Evolutionary conservation across 805 yeast genomes (phyloP).

Genomic region (Metschnikowia dekortorum): DNA sequence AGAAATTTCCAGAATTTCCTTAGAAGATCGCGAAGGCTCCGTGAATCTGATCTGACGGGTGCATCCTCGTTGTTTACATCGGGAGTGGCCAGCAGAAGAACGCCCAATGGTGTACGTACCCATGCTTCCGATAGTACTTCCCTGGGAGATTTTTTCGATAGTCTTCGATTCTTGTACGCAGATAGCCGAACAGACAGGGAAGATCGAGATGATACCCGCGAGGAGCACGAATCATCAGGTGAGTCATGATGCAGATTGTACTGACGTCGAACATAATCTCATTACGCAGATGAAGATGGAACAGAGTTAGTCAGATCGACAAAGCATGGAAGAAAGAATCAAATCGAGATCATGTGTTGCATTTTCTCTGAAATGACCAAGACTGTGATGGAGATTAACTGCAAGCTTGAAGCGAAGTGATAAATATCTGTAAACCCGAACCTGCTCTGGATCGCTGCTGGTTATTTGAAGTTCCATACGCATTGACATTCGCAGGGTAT

Average conservation of each 20-base stretch:
- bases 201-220: not conserved
- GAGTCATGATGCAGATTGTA: not conserved
- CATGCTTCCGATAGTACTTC: conserved; percentile 10
- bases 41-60: conserved; percentile 7
- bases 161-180: not conserved
- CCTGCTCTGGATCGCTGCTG: not conserved
- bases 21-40: conserved; percentile 6
- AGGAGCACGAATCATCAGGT: not conserved
- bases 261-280: not conserved
- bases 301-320: not conserved
- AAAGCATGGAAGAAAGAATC: not conserved
- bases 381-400: not conserved
- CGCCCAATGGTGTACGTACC: conserved; percentile 43
- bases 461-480: not conserved
- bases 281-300: not conserved
- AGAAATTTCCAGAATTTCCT: conserved; percentile 13
- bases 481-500: not conserved
- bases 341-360: not conserved
- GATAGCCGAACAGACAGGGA: not conserved
- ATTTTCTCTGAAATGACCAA: not conserved
- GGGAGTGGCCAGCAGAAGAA: conserved; percentile 48
- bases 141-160: conserved; percentile 3
- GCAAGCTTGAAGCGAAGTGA: not conserved
- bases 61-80: conserved; percentile 34
- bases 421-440: not conserved